These are phyloP conservation scores for Gaillardinia entomophila DNA, from an alignment of 805 yeast species.

Conservation along the genomic window DNA sequence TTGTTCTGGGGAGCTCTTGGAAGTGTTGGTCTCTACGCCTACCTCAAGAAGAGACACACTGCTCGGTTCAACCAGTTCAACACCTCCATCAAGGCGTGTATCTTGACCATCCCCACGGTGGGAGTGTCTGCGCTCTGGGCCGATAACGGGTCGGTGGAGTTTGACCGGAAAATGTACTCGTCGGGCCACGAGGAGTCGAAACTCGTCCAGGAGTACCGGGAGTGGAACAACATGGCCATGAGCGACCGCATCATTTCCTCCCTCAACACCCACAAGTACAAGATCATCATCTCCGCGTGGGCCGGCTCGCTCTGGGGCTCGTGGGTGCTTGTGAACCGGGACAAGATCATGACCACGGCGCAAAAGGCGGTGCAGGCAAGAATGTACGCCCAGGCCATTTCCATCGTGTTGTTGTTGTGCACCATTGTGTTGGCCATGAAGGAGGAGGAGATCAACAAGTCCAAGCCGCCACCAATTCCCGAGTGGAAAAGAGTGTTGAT, in stretches of 20 bases:
- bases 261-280: slow-evolving; percentile 29
- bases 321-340: slow-evolving; percentile 21
- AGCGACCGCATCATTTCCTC: slow-evolving; percentile 23
- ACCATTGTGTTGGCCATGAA: slow-evolving; percentile 21
- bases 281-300: slow-evolving; percentile 32
- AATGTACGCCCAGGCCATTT: slow-evolving; percentile 25
- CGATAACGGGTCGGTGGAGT: slow-evolving; percentile 40
- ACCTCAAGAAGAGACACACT: slow-evolving; percentile 28
- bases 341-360: slow-evolving; percentile 19
- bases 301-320: slow-evolving; percentile 30
- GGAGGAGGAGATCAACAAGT: slow-evolving; percentile 16
- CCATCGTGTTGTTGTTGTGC: slow-evolving; percentile 21
- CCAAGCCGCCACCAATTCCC: slow-evolving; percentile 16
- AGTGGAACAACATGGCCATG: slow-evolving; percentile 27
- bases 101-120: slow-evolving; percentile 35
- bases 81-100: slow-evolving; percentile 32
- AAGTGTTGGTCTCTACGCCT: slow-evolving; percentile 27
- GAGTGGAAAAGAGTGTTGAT: slow-evolving; percentile 17
- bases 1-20: slow-evolving; percentile 27
- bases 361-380: slow-evolving; percentile 24
- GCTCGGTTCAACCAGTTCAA: slow-evolving; percentile 28
- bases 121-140: slow-evolving; percentile 35
- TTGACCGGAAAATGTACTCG: slow-evolving; percentile 32
- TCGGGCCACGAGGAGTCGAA: slow-evolving; percentile 19
- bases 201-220: slow-evolving; percentile 28